Conservation (phyloP, 1,284 basidiomycete genomes). For the Polyporus tsugae region DNA sequence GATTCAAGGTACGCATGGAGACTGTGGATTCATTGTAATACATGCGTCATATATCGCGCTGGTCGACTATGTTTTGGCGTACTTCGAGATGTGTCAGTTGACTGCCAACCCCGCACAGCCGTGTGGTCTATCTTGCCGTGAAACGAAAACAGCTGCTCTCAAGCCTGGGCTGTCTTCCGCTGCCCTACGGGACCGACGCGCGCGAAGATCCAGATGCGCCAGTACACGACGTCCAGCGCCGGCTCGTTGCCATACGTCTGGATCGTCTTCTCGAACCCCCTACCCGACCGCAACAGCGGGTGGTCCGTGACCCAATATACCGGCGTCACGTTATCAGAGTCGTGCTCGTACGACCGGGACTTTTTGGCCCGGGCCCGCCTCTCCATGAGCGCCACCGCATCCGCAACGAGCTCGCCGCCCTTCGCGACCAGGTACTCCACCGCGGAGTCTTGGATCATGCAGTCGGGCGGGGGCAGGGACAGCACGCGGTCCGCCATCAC, state of each 20-base stretch:
- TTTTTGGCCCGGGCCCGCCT: not conserved
- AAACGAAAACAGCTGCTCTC: too few relatives aligned
- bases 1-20: not conserved
- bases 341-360: not conserved
- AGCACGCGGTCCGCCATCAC: conserved; percentile 18
- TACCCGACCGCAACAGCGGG: conserved; percentile 6
- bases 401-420: conserved; percentile 7
- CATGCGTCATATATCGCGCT: too few relatives aligned
- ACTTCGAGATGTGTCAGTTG: not conserved
- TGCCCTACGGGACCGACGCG: conserved; percentile 16
- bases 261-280: conserved; percentile 14
- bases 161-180: not conserved
- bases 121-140: too few relatives aligned
- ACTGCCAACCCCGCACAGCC: too few relatives aligned
- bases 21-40: not conserved
- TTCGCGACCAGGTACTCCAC: not conserved
- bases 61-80: not conserved
- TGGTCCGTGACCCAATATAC: conserved; percentile 32
- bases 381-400: not conserved
- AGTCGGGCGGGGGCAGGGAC: not conserved
- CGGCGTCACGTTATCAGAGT: not conserved
- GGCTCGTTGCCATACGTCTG: conserved; percentile 34
- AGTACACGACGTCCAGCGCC: conserved; percentile 24
- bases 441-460: conserved; percentile 1
- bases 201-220: conserved; percentile 30